Conservation (phyloP, 1,284 basidiomycete genomes). For the Ustilago trichophora region DNA sequence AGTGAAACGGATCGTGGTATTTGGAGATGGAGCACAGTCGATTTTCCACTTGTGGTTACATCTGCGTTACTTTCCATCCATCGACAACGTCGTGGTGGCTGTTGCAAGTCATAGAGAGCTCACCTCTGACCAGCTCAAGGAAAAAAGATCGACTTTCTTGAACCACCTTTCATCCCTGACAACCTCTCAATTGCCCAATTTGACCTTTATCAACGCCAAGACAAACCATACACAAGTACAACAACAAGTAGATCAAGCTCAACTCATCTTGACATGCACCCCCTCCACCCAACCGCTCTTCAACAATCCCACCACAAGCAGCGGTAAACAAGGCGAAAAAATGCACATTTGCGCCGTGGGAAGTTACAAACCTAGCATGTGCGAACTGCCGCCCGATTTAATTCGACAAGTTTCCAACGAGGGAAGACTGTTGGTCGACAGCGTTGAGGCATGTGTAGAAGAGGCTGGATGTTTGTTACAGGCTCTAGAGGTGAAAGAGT, state of each 20-base stretch:
- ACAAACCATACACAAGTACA: background rate
- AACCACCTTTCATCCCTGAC: too few relatives aligned
- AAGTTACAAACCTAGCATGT: slow-evolving; percentile 28
- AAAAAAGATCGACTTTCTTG: too few relatives aligned
- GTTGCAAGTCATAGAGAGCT: slow-evolving; percentile 9
- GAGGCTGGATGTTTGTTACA: slow-evolving; percentile 37
- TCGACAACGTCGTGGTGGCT: background rate
- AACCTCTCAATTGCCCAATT: too few relatives aligned
- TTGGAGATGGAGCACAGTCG: slow-evolving; percentile 26
- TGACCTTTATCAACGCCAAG: background rate
- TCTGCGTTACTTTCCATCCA: slow-evolving; percentile 1
- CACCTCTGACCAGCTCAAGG: background rate
- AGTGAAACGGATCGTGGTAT: slow-evolving; percentile 10
- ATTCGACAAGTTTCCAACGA: background rate
- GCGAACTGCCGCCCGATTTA: slow-evolving; percentile 13
- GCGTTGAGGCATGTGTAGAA: slow-evolving; percentile 3
- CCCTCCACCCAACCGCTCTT: slow-evolving; percentile 7
- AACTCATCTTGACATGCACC: slow-evolving; percentile 30
- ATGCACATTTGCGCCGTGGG: slow-evolving; percentile 26
- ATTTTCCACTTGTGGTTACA: slow-evolving; percentile 21
- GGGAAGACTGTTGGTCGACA: slow-evolving; percentile 17
- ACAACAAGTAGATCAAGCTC: too few relatives aligned
- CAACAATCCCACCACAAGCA: too few relatives aligned
- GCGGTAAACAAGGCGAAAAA: too few relatives aligned
- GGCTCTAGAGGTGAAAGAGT: too few relatives aligned